Base-by-base conservation (phyloP, 371 early-diverging fungal genomes). In the Rhizopus arrhizus region DNA sequence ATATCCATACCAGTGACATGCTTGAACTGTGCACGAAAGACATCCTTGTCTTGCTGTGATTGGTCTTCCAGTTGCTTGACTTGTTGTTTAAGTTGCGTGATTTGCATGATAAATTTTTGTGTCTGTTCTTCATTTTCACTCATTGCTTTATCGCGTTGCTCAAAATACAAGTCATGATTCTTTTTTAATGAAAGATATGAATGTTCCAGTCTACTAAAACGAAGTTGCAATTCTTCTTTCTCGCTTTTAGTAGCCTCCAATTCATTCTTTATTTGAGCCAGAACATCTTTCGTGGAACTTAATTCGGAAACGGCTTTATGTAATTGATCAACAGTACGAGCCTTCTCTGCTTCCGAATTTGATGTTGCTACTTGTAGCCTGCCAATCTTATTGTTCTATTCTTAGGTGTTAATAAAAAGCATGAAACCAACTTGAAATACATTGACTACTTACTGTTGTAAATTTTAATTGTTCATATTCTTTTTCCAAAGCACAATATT, bases 41-140 rank as follows among this genome's bases (percentile, higher is more conserved):
- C 40, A 9, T 56, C 63, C 16, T 28, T 51, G 32, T 63, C 58
- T 22, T 63, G 40, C 4, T 29, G 10, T n/a, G 57, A 36, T 5
- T 43, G 43, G 4, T 28, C 5, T n/a, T 63, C 58, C 3, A 63
- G 31, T 9, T 56, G 40, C n/a, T 43, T n/a, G n/a, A 43, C 43
- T n/a, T 43, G 43, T n/a, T 43, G 6, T 43, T 43, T 15, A 10
- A 43, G n/a, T n/a, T 43, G 13, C 3, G 12, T 43, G 43, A 13
- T 43, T 15, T n/a, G 15, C 6, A 13, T 11, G 6, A n/a, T 15
- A 43, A 43, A n/a, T 3, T 43, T 15, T 6, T 43, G 11, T 43
- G n/a, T 43, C n/a, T 11, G 9, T 15, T n/a, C 43, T n/a, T 6
- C 6, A 6, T 43, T 43, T 15, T 43, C 43, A n/a, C 6, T n/a